These are phyloP conservation scores for Arachis stenosperma DNA, from an alignment of 306 rosid species.

Conservation along the genomic window DNA sequence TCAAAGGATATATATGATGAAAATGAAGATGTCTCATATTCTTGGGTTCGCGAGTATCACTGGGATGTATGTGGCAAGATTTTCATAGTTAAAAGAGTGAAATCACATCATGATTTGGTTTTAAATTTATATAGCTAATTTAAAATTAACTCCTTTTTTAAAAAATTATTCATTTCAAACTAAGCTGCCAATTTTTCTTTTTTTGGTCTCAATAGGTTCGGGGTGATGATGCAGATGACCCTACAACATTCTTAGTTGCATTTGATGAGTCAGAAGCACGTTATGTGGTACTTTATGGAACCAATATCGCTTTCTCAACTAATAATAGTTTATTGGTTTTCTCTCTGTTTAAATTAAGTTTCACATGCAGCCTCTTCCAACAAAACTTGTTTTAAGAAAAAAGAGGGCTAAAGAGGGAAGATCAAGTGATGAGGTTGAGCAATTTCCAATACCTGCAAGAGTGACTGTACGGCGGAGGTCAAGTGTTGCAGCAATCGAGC, in stretches of 20 bases:
- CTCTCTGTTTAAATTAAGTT: constrained; percentile 20
- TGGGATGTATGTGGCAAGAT: constrained; percentile 76
- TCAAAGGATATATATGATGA: constrained; percentile 87
- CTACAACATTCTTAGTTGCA: constrained; percentile 78
- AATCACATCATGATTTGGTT: not conserved
- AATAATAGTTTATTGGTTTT: constrained; percentile 18
- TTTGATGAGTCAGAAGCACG: constrained; percentile 88
- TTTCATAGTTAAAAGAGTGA: constrained; percentile 18
- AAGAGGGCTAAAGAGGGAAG: constrained; percentile 94
- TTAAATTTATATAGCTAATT: not conserved
- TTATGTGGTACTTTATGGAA: constrained; percentile 64
- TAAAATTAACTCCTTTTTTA: constrained; percentile 1
- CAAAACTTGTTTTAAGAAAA: constrained; percentile 83
- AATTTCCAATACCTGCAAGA: constrained; percentile 78
- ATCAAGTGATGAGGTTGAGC: constrained; percentile 81
- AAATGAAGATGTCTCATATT: constrained; percentile 74
- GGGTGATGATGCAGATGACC: constrained; percentile 84
- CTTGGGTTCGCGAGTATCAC: constrained; percentile 95
- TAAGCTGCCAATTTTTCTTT: constrained; percentile 17
- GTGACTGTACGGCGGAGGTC: constrained; percentile 83
- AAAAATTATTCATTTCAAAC: constrained; percentile 26
- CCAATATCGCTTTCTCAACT: constrained; percentile 20
- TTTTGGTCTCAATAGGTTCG: constrained; percentile 61
- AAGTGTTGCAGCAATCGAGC: constrained; percentile 72
- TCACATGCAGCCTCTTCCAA: constrained; percentile 87